Conservation (phyloP, 345 rosid species). For the sweet orange (Citrus sinensis) region DNA sequence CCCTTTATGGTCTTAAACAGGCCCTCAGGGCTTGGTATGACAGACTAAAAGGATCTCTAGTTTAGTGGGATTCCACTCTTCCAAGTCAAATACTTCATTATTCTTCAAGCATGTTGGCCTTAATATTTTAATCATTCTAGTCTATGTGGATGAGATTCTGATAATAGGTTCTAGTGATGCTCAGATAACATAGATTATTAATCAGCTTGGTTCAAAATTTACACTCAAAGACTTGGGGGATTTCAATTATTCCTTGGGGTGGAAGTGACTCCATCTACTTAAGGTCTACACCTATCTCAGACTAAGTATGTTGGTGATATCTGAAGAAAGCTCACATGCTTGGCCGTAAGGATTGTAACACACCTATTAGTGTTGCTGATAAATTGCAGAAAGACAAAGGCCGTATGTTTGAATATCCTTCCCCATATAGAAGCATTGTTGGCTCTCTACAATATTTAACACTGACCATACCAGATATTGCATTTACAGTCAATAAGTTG, state of each 20-base stretch:
- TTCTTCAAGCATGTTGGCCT: accelerated
- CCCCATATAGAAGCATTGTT: not conserved
- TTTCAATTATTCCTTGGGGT: not conserved
- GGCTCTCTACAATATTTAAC: not conserved
- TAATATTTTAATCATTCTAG: too few species aligned
- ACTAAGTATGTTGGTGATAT: not conserved
- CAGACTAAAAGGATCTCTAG: too few species aligned
- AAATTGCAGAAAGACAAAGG: not conserved
- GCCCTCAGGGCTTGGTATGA: too few species aligned
- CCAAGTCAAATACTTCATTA: too few species aligned
- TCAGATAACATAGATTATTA: too few species aligned
- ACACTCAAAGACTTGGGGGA: not conserved
- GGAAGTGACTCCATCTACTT: too few species aligned
- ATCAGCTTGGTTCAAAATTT: too few species aligned
- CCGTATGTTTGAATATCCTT: not conserved
- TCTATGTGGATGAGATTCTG: too few species aligned
- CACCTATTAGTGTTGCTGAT: not conserved
- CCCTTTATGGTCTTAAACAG: too few species aligned
- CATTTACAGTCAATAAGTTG: not conserved
- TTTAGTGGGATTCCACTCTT: too few species aligned
- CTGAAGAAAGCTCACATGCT: not conserved
- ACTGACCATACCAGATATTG: not conserved
- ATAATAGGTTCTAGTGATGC: too few species aligned
- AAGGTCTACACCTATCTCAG: too few species aligned
- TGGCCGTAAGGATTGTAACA: not conserved